Percentiles rank a stretch among this genome's conserved stretches.
These are phyloP conservation scores for Trametopsis cervina DNA, from an alignment of 768 basidiomycete species.

Conservation along the genomic window DNA sequence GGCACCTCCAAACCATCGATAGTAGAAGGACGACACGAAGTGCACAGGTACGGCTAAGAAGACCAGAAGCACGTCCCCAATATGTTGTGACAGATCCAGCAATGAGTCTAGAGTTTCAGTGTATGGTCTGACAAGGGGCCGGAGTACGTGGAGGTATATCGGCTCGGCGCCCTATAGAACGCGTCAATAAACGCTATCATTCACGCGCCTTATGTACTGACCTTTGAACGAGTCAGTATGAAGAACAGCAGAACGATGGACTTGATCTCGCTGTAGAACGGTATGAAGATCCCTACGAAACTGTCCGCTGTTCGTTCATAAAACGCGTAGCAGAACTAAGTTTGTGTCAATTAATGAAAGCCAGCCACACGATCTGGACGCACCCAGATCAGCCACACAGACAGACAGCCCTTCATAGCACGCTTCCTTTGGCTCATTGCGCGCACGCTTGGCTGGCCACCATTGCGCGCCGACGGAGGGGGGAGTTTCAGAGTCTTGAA, in stretches of 20 bases:
- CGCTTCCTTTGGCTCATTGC: slow-evolving; percentile 73
- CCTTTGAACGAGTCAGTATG: slow-evolving; percentile 68
- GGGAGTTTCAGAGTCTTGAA: slow-evolving; percentile 77
- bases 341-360: slow-evolving; percentile 9
- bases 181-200: slow-evolving; percentile 1
- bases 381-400: slow-evolving; percentile 87
- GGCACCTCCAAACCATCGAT: neutral
- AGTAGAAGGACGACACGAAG: slow-evolving; percentile 22
- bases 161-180: slow-evolving; percentile 72
- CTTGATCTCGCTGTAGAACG: slow-evolving; percentile 84
- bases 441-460: slow-evolving; percentile 56
- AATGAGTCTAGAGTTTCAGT: slow-evolving; percentile 54
- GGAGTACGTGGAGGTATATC: slow-evolving; percentile 72
- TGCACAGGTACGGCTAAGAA: slow-evolving; percentile 34
- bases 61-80: slow-evolving; percentile 55
- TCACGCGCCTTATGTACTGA: slow-evolving; percentile 22
- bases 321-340: slow-evolving; percentile 56
- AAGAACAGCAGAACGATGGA: slow-evolving; percentile 66
- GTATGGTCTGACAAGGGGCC: slow-evolving; percentile 75
- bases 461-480: slow-evolving; percentile 43
- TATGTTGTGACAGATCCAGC: slow-evolving; percentile 52
- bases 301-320: slow-evolving; percentile 65
- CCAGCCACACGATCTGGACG: slow-evolving; percentile 14
- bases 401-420: slow-evolving; percentile 77
- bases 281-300: slow-evolving; percentile 62